phyloP scores from a whole-genome alignment of 148 eudicot genomes.

The Cornus controversa region DNA sequence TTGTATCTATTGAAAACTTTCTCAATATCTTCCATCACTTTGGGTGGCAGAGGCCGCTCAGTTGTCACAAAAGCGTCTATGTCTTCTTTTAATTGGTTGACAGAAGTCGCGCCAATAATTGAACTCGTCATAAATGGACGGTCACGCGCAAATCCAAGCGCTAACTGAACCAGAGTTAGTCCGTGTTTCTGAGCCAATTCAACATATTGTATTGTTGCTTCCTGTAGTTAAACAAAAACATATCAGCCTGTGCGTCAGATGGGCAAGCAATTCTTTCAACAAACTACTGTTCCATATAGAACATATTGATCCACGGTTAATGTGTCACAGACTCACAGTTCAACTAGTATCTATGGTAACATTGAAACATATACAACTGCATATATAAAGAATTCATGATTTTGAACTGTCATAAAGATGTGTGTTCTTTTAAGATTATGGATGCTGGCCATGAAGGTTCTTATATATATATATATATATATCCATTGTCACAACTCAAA shows the following conservation, averaged over 20 bases:
- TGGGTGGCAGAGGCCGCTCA: constrained; percentile 63
- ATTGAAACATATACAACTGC: background rate
- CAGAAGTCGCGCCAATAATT: constrained; percentile 84
- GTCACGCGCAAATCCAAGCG: constrained; percentile 81
- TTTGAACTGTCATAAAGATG: no score
- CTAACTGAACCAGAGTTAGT: constrained; percentile 66
- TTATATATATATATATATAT: background rate
- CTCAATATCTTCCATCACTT: constrained; percentile 69
- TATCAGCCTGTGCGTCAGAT: background rate
- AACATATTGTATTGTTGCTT: constrained; percentile 68
- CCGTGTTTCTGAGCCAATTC: constrained; percentile 88
- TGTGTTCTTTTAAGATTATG: background rate
- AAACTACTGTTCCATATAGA: background rate
- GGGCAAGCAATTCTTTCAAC: background rate
- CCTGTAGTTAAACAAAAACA: constrained; percentile 45
- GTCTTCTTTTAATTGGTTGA: constrained; percentile 82
- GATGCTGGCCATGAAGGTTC: background rate
- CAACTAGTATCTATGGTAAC: background rate
- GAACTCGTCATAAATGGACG: constrained; percentile 86
- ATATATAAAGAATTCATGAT: background rate
- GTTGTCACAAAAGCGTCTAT: constrained; percentile 69
- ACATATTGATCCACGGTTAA: background rate
- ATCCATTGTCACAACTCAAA: background rate
- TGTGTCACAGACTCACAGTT: background rate
- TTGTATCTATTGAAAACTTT: constrained; percentile 74